A percentile compares a stretch with the other conserved stretches of the same genome.
Evolutionary conservation across 2,329 filamentous ascomycete genomes (phyloP).

Genomic region (Diaporthe citriasiana): DNA sequence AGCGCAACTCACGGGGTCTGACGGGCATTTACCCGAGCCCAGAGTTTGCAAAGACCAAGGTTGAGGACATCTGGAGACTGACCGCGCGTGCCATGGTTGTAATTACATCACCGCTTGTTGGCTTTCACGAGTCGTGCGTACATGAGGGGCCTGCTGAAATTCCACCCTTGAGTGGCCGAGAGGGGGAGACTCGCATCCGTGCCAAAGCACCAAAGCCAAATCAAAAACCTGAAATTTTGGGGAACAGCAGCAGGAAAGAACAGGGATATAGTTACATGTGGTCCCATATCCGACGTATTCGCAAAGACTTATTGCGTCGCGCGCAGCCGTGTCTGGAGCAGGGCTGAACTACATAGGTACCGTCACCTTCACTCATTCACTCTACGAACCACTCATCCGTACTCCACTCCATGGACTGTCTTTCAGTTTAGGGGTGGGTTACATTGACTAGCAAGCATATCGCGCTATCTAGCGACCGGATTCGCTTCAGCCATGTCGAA

Average conservation of each 20-base stretch:
- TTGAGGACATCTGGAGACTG: no score
- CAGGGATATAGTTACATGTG: neutral
- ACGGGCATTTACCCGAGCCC: neutral
- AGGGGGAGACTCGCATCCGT: neutral
- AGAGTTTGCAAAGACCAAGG: neutral
- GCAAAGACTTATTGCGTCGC: neutral
- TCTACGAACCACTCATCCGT: neutral
- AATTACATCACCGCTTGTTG: conserved; percentile 1
- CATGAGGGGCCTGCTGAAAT: neutral
- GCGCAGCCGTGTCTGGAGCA: neutral
- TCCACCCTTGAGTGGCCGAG: conserved; percentile 2
- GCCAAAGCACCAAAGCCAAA: neutral
- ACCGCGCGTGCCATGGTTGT: neutral
- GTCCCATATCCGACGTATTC: neutral
- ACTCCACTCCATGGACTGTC: neutral
- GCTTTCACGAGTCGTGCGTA: conserved; percentile 1
- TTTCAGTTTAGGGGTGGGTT: neutral
- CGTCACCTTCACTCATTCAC: neutral
- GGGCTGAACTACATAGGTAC: neutral
- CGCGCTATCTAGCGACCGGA: neutral
- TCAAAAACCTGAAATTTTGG: neutral
- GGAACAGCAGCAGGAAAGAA: neutral
- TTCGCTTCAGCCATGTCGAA: neutral
- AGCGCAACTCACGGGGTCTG: neutral
- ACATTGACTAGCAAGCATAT: neutral